phyloP scores from a whole-genome alignment of 1,284 basidiomycete genomes.

The Cryptococcus deneoformans region DNA sequence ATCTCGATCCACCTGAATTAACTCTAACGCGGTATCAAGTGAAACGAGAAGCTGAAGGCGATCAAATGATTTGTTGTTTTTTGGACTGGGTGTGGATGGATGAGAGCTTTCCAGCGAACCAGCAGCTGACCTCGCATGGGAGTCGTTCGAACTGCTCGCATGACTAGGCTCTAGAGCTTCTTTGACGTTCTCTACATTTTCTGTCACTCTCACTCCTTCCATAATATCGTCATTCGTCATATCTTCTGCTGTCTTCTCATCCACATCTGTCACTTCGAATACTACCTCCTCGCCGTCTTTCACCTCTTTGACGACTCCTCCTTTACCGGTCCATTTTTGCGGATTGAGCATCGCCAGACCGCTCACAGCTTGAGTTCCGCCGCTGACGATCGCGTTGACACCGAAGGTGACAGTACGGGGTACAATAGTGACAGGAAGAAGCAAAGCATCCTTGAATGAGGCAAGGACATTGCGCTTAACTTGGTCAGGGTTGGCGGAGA shows the following conservation, averaged over 20 bases:
- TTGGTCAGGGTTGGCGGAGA: slow-evolving; percentile 81
- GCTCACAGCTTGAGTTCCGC: slow-evolving; percentile 71
- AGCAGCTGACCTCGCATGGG: not conserved
- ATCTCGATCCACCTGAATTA: slow-evolving; percentile 90
- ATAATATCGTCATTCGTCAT: slow-evolving; percentile 4
- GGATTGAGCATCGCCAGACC: slow-evolving; percentile 85
- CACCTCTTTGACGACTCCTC: slow-evolving; percentile 20
- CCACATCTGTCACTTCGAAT: slow-evolving; percentile 57
- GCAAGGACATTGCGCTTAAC: slow-evolving; percentile 90
- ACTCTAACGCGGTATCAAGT: slow-evolving; percentile 82
- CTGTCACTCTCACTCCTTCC: slow-evolving; percentile 7
- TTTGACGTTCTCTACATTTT: slow-evolving; percentile 1
- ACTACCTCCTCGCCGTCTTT: slow-evolving; percentile 43
- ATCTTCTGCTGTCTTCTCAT: slow-evolving; percentile 8
- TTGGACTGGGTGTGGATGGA: slow-evolving; percentile 12
- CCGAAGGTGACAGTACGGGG: slow-evolving; percentile 73
- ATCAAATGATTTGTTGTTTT: slow-evolving; percentile 50
- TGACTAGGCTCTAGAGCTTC: slow-evolving; percentile 13
- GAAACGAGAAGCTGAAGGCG: slow-evolving; percentile 84
- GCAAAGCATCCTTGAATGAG: slow-evolving; percentile 82
- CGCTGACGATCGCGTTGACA: slow-evolving; percentile 62
- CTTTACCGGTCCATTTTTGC: slow-evolving; percentile 63
- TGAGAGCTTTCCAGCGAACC: not conserved
- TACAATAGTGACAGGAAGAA: slow-evolving; percentile 93
- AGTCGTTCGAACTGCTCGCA: slow-evolving; percentile 14